Conservation (phyloP, 2,329 filamentous ascomycete species). For the Clonostachys solani region DNA sequence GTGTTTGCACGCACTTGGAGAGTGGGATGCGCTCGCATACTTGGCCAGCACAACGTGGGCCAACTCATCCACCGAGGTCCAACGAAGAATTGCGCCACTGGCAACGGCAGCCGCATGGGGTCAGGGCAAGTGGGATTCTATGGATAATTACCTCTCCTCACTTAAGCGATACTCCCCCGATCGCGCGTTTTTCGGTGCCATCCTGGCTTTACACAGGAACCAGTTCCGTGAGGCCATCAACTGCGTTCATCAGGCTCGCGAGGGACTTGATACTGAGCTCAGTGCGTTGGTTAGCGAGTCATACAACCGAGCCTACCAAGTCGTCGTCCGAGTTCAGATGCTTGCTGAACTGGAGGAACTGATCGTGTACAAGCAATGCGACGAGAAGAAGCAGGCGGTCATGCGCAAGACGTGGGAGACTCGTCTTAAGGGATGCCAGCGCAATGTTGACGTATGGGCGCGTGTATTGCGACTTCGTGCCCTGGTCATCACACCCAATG, state of each 20-base stretch:
- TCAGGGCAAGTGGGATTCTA: slow-evolving; percentile 92
- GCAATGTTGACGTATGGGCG: slow-evolving; percentile 98
- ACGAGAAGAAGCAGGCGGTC: slow-evolving; percentile 81
- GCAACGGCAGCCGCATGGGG: slow-evolving; percentile 97
- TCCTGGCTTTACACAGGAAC: slow-evolving; percentile 90
- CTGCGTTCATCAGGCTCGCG: slow-evolving; percentile 87
- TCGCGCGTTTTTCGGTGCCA: slow-evolving; percentile 95
- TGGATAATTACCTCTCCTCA: slow-evolving; percentile 94
- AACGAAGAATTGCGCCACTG: slow-evolving; percentile 85
- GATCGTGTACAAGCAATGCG: slow-evolving; percentile 94
- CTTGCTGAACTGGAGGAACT: slow-evolving; percentile 97
- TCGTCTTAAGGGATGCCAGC: slow-evolving; percentile 88
- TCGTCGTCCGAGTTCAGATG: slow-evolving; percentile 99
- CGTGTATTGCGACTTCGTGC: slow-evolving; percentile 94
- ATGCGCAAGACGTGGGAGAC: slow-evolving; percentile 96
- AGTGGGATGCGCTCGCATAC: slow-evolving; percentile 91
- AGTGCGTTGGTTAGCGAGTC: slow-evolving; percentile 97
- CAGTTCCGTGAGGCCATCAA: slow-evolving; percentile 88
- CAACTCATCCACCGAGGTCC: slow-evolving; percentile 81
- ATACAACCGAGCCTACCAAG: slow-evolving; percentile 94
- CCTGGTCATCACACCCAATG: slow-evolving; percentile 83
- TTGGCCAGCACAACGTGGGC: slow-evolving; percentile 93
- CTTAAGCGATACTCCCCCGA: slow-evolving; percentile 95
- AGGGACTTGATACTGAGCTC: slow-evolving; percentile 91
- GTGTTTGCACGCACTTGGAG: slow-evolving; percentile 91